phyloP scores from a whole-genome alignment of 2,329 filamentous ascomycete genomes.

The Pyrenophora seminiperda region DNA sequence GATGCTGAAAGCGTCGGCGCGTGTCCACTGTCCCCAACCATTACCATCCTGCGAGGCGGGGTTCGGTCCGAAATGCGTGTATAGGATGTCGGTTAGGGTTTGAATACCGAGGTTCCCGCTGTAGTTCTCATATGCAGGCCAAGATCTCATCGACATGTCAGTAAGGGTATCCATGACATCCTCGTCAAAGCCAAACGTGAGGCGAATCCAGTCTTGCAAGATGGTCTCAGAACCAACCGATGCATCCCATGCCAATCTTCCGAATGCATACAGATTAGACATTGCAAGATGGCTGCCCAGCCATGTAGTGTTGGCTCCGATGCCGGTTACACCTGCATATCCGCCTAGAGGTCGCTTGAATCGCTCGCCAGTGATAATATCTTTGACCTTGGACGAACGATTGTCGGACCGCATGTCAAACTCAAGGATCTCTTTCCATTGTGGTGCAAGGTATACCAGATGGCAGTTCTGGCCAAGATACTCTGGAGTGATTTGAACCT shows the following conservation, averaged over 20 bases:
- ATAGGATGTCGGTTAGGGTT: constrained; percentile 70
- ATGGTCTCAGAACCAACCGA: constrained; percentile 55
- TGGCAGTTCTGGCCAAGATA: constrained; percentile 74
- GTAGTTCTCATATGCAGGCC: constrained; percentile 74
- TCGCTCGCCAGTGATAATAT: constrained; percentile 65
- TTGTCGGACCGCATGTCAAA: constrained; percentile 69
- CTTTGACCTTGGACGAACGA: constrained; percentile 60
- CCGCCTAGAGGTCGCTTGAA: constrained; percentile 65
- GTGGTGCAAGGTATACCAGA: constrained; percentile 68
- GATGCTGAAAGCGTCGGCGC: constrained; percentile 63
- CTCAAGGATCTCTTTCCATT: constrained; percentile 71
- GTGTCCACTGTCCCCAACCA: constrained; percentile 74
- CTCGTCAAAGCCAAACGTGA: constrained; percentile 66
- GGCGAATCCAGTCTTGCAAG: constrained; percentile 68
- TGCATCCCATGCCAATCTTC: constrained; percentile 69
- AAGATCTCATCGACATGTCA: constrained; percentile 69
- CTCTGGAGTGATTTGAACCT: constrained; percentile 71
- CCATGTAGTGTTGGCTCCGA: constrained; percentile 70
- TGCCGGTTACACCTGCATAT: constrained; percentile 70
- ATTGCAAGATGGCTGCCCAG: constrained; percentile 71
- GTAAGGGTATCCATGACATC: constrained; percentile 64
- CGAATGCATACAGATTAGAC: constrained; percentile 70
- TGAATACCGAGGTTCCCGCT: constrained; percentile 72
- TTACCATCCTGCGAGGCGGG: constrained; percentile 70
- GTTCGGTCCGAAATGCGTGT: constrained; percentile 70